Evolutionary conservation across 495 filamentous ascomycete species (phyloP).

Genomic region (Penicillium pancosmium): DNA sequence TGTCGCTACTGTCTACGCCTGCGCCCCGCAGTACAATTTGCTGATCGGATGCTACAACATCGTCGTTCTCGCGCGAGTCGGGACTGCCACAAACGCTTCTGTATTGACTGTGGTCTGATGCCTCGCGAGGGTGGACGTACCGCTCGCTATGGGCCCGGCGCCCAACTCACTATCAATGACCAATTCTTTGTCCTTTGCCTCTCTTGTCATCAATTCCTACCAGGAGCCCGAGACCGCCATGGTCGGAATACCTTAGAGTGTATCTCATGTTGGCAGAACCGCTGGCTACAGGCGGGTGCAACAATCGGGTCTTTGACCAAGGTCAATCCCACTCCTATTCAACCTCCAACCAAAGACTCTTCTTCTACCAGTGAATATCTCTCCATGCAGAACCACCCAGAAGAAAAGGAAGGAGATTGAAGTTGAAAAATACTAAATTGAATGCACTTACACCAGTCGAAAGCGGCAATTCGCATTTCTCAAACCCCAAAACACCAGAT

Average conservation of each 20-base stretch:
- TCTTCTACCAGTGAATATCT: too few species aligned
- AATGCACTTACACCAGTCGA: background rate
- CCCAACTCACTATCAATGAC: slow-evolving; percentile 28
- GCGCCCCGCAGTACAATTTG: slow-evolving; percentile 30
- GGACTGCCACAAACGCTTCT: slow-evolving; percentile 36
- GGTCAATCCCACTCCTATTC: background rate
- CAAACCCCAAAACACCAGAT: background rate
- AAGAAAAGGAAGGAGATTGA: background rate
- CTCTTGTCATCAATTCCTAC: slow-evolving; percentile 29
- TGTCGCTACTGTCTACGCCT: slow-evolving; percentile 43
- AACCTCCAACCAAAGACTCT: background rate
- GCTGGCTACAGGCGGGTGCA: background rate
- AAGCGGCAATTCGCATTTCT: background rate
- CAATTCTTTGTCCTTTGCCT: slow-evolving; percentile 31
- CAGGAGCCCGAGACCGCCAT: slow-evolving; percentile 16
- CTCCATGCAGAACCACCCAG: too few species aligned
- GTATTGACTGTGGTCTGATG: slow-evolving; percentile 38
- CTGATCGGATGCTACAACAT: slow-evolving; percentile 35
- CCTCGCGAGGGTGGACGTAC: slow-evolving; percentile 29
- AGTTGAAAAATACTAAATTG: background rate
- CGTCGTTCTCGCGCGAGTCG: slow-evolving; percentile 25
- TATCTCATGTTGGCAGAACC: slow-evolving; percentile 15
- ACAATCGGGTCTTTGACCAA: background rate
- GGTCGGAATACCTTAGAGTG: slow-evolving; percentile 18
- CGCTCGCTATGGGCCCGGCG: slow-evolving; percentile 38